Evolutionary conservation across 2,329 filamentous ascomycete species (phyloP), one percentile per base, ranked within the genome.

Genomic region (Aspergillus neotritici): DNA sequence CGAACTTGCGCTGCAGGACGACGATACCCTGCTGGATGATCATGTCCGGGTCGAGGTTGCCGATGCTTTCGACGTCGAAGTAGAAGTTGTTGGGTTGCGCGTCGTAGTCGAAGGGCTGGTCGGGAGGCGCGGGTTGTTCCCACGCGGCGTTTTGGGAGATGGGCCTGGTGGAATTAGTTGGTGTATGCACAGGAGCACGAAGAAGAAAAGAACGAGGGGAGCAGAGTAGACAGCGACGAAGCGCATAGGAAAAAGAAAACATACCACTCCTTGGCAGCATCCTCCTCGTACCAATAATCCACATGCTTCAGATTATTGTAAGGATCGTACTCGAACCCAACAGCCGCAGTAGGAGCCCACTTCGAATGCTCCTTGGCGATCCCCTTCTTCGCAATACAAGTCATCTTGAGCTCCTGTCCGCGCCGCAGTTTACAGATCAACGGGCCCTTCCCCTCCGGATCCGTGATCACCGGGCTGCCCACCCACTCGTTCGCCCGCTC

Each of bases 301-400:
- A 93, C 76, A 68, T 98, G 93, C 53, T 84, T 80, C 53, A 98
- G 74, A 71, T 94, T 96, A 72, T 98, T 98, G 67, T 94, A 86
- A 48, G 93, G 93, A 65, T 98, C 93, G 67, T 98, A 98, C 68
- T 98, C 93, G 64, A 98, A 98, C 16, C 88, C 90, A 32, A 98
- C 83, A 3, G 93, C 93, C 32, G 89, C 79, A 30, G 87, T 91
- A 2, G 93, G 90, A 59, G 88, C 86, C 93, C 93, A 98, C 69
- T 98, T 98, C 8, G 93, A 87, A 68, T 98, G 93, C 67, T 98
- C 93, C 75, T 98, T 98, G 31, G 91, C 90, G 52, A 97, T 97
- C 1, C 93, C 93, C 76, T 97, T 97, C 76, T 95, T 96, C 39
- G 91, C 93, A 53, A 96, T 86, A 63, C 91, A 97, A 49, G 80